Evolutionary conservation across 306 rosid genomes (phyloP).

Genomic region (Cicer pinnatifidum): DNA sequence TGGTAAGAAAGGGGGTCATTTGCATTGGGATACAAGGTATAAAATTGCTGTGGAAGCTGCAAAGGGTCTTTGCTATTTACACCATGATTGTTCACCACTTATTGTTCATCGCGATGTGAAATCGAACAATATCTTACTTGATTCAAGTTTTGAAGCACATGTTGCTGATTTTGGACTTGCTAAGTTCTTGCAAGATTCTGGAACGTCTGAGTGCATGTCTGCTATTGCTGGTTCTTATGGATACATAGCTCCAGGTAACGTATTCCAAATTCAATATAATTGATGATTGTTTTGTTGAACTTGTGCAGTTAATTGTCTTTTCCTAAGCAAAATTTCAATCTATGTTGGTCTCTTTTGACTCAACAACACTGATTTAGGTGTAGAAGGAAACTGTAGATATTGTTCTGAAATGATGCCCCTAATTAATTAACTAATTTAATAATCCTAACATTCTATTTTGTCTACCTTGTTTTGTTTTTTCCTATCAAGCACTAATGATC

Average conservation of each 20-base stretch:
- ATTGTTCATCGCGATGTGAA: constrained; percentile 70
- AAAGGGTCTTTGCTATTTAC: constrained; percentile 79
- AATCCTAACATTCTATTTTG: constrained; percentile 31
- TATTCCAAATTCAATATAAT: constrained; percentile 14
- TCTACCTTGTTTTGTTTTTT: constrained; percentile 50
- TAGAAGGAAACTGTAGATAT: constrained; percentile 38
- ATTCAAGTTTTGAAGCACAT: constrained; percentile 57
- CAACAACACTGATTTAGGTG: constrained; percentile 27
- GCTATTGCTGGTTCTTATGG: constrained; percentile 92
- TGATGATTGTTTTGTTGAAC: constrained; percentile 31
- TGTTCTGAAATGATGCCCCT: constrained; percentile 36
- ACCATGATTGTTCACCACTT: constrained; percentile 84
- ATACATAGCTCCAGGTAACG: constrained; percentile 89
- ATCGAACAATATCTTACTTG: constrained; percentile 56
- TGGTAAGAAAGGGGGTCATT: constrained; percentile 79
- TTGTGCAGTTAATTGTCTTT: constrained; percentile 9
- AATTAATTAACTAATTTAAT: constrained; percentile 38
- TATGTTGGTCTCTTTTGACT: constrained; percentile 41
- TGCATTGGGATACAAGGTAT: constrained; percentile 83
- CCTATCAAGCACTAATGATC: background rate
- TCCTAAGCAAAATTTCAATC: constrained; percentile 28
- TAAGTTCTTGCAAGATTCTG: constrained; percentile 77
- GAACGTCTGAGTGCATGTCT: constrained; percentile 90
- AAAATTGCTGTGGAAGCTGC: constrained; percentile 82
- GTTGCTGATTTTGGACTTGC: constrained; percentile 79